Base-by-base conservation (phyloP, 1,284 basidiomycete species). In the Schizophyllum amplum region DNA sequence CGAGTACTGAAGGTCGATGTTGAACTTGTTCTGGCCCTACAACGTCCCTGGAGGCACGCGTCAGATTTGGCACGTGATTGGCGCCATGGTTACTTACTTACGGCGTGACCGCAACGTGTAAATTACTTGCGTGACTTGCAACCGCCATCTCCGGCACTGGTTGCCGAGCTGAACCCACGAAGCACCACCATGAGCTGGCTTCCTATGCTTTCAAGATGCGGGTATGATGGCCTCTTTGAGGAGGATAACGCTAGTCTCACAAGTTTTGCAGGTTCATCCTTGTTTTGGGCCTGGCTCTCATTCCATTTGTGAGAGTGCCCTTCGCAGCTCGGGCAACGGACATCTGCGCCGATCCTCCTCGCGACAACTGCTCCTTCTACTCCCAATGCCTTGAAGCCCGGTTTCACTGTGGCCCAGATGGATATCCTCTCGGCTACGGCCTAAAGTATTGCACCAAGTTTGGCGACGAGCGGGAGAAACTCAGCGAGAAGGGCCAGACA, bases 351-450 rank as follows among this genome's bases (percentile, higher is more conserved):
- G 61, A 69, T 54, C 76, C 77, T 4, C 69, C 69, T 1, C 64
- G 60, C 49, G 70, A 71, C 52, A 70, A 67, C n/a, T 78, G 77
- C 62, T 46, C 66, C 1, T 79, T 78, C 65, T 79, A 78, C 61
- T 60, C 67, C 33, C 62, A 71, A 59, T 79, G 76, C 56, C 69
- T 78, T 55, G 76, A 78, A 58, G 55, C 72, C 2, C 67, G 69
- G 33, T 78, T 75, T 58, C 66, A 75, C 20, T 79, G 77, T 55
- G 75, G 76, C 4, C 63, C 70, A 0, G 21, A 58, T 0, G 77
- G 75, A 0, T 78, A 78, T 57, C 75, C 77, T 1, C 58, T 78
- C 21, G 70, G 68, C 9, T 74, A 74, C 48, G 75, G 77, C 22
- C 61, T 70, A 53, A 60, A 69, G 20, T 75, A 61, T 58, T 79